Evolutionary conservation across 345 rosid genomes (phyloP), one percentile per base, ranked within the genome.

Genomic region (Ailanthus altissimus): DNA sequence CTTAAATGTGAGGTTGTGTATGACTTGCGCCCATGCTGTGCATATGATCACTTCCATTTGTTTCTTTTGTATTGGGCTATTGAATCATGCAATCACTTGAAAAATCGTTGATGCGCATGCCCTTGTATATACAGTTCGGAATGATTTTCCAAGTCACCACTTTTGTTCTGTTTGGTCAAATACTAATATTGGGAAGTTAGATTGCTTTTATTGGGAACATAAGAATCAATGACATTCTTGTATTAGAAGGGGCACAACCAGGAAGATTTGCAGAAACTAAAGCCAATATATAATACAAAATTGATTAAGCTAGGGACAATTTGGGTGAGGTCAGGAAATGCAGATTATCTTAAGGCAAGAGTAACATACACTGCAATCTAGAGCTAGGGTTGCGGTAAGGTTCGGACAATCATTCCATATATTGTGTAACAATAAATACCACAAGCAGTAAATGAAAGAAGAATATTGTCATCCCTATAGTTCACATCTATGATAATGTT

Each of bases 1-100:
- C n/a, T n/a, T n/a, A n/a, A n/a, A 43, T 15, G 26, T 16, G 76
- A 46, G 57, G 49, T 12, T 38, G 77, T 23, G 75, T 47, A 70
- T 53, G 70, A 43, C 2, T 12, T 9, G 26, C 40, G 45, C 26
- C 59, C 45, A 69, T 49, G 4, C 40, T 23, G 45, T 49, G 11
- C 1, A 12, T 28, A n/a, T 28, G 59, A 50, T 59, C 45, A 49
- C 13, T 5, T 8, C 11, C 16, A n/a, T 16, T 16, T 26, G 25
- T 13, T 26, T 25, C 21, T 42, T 43, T 36, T 21, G 16, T n/a
- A 66, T n/a, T 67, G 14, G 15, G 58, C n/a, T 8, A 18, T 28
- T 47, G 38, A 46, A 67, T 12, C 40, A 13, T 46, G 56, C 56
- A 25, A 16, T 67, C 71, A 23, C 71, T 53, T 3, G 12, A 36